Evolutionary conservation across 257 asterid genomes (phyloP).

Genomic region (Handroanthus guayacan): DNA sequence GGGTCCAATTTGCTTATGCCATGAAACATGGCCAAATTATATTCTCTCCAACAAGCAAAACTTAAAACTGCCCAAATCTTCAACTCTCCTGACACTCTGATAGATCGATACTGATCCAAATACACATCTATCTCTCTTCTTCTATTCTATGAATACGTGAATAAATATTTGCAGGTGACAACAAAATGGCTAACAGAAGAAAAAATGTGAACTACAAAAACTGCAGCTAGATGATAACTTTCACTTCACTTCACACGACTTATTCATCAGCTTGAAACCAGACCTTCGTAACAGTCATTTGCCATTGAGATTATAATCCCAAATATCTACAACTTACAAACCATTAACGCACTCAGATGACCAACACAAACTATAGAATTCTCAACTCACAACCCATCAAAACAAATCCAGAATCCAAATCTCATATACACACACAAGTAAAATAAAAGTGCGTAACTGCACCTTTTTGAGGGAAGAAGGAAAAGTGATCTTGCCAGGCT

Average conservation of each 20-base stretch:
- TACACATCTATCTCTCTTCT: not conserved
- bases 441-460: not conserved
- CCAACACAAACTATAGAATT: slow-evolving; percentile 15
- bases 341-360: not conserved
- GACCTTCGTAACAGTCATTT: not conserved
- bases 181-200: not conserved
- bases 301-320: slow-evolving; percentile 24
- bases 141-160: not conserved
- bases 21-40: not conserved
- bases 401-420: not conserved
- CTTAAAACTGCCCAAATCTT: not conserved
- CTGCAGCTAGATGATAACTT: slow-evolving; percentile 21
- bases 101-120: not conserved
- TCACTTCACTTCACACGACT: not conserved
- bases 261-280: not conserved
- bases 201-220: not conserved
- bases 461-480: slow-evolving; percentile 96
- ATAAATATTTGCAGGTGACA: not conserved
- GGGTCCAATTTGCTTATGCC: not conserved
- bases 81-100: slow-evolving; percentile 10
- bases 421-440: not conserved
- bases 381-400: not conserved
- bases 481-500: slow-evolving; percentile 74
- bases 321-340: slow-evolving; percentile 19
- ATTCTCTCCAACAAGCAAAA: slow-evolving; percentile 4